Percentiles rank a stretch among this genome's conserved stretches.
These are phyloP conservation scores for Apiospora aurea DNA, from an alignment of 2,329 filamentous ascomycete genomes.

Conservation along the genomic window DNA sequence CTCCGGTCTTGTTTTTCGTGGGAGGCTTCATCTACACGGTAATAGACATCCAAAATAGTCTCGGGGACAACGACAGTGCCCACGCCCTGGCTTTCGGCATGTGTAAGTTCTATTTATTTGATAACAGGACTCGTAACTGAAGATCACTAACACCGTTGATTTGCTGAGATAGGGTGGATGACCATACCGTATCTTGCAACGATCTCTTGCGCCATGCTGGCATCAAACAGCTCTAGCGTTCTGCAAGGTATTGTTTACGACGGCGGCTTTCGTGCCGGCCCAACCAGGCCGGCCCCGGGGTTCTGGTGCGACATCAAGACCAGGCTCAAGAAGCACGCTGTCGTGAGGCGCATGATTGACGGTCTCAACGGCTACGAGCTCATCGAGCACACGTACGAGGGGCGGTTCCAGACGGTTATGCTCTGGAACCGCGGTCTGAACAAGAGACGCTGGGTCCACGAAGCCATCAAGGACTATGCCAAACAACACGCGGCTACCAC, in stretches of 20 bases:
- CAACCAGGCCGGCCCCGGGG: constrained; percentile 33
- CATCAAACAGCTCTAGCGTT: constrained; percentile 40
- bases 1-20: constrained; percentile 41
- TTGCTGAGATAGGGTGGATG: constrained; percentile 41
- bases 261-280: constrained; percentile 32
- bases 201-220: constrained; percentile 43
- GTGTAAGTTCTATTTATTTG: constrained; percentile 36
- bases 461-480: constrained; percentile 39
- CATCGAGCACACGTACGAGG: constrained; percentile 38
- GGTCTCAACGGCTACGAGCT: constrained; percentile 36
- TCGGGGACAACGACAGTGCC: constrained; percentile 42
- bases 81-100: constrained; percentile 44
- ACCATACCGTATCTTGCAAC: constrained; percentile 43
- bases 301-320: constrained; percentile 33
- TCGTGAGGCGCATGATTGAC: constrained; percentile 29
- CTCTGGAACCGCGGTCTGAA: constrained; percentile 44
- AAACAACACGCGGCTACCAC: constrained; percentile 14
- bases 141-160: too few relatives aligned
- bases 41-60: constrained; percentile 36
- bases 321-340: constrained; percentile 27
- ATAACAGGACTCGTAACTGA: too few relatives aligned
- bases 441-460: constrained; percentile 41
- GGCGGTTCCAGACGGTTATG: constrained; percentile 40
- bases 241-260: constrained; percentile 42
- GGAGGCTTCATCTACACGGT: constrained; percentile 42